A percentile compares a stretch with the other conserved stretches of the same genome.
Conservation (phyloP, 371 early-diverging fungal genomes). For the Lichtheimia ornata region DNA sequence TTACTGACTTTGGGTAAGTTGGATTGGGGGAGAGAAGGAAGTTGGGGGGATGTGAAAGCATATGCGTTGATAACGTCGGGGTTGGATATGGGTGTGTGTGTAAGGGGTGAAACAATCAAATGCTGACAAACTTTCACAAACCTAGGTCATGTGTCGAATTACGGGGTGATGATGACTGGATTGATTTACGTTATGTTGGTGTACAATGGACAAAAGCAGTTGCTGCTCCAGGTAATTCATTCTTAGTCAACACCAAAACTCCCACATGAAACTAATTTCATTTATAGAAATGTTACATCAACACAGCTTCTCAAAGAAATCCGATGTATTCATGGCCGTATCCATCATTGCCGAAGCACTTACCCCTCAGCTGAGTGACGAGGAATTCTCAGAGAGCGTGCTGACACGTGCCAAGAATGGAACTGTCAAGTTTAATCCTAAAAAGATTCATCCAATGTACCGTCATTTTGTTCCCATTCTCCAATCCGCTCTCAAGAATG, state of each 20-base stretch:
- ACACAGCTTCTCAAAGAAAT: constrained; percentile 24
- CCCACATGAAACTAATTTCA: background rate
- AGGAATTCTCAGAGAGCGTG: constrained; percentile 19
- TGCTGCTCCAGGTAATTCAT: constrained; percentile 29
- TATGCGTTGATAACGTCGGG: too few species aligned
- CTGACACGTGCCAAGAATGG: constrained; percentile 15
- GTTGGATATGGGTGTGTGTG: too few species aligned
- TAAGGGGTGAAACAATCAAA: too few species aligned
- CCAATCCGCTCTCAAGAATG: background rate
- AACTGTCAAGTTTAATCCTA: constrained; percentile 15
- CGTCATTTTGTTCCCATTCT: background rate
- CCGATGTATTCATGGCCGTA: constrained; percentile 43
- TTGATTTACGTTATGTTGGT: constrained; percentile 6
- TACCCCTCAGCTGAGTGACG: constrained; percentile 24
- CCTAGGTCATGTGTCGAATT: too few species aligned
- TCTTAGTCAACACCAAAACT: background rate
- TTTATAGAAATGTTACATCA: constrained; percentile 25
- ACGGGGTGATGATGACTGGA: too few species aligned
- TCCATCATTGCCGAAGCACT: constrained; percentile 31
- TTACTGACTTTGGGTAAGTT: constrained; percentile 42
- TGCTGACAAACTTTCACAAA: too few species aligned
- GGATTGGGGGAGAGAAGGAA: background rate
- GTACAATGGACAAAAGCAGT: constrained; percentile 39
- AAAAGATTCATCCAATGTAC: constrained; percentile 14
- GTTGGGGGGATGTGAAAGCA: background rate